phyloP scores from a whole-genome alignment of 2,329 filamentous ascomycete species.

The Phialophora verrucosa region DNA sequence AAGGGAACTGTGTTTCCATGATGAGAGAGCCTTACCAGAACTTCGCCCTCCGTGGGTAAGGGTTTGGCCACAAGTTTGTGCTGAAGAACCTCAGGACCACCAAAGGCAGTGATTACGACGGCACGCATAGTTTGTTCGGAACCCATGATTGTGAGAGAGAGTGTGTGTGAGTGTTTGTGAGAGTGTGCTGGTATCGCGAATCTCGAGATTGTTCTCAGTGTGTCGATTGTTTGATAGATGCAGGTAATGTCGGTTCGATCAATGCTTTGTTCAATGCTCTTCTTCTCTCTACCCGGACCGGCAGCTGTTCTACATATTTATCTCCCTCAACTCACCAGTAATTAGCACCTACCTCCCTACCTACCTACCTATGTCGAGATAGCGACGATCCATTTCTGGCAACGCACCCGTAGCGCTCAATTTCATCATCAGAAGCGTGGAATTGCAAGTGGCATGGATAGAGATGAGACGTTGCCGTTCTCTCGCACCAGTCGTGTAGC shows the following conservation, averaged over 20 bases:
- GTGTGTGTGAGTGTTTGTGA: background rate
- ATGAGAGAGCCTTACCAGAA: slow-evolving; percentile 32
- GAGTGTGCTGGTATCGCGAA: background rate
- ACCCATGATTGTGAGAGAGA: background rate
- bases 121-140: slow-evolving; percentile 43
- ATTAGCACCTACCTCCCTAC: background rate
- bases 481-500: background rate
- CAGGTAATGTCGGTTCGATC: background rate
- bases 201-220: background rate
- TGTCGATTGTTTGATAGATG: background rate
- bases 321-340: background rate
- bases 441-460: background rate
- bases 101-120: slow-evolving; percentile 45
- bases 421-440: background rate
- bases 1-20: background rate
- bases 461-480: background rate
- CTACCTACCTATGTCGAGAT: background rate
- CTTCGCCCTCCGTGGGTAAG: slow-evolving; percentile 39
- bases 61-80: slow-evolving; percentile 42
- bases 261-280: background rate
- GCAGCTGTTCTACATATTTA: background rate
- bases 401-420: background rate
- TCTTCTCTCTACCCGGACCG: background rate
- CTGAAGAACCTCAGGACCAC: slow-evolving; percentile 43
- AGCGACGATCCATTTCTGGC: background rate